Percentiles rank a stretch among this genome's conserved stretches.
Conservation (phyloP, 768 basidiomycete species). For the Artomyces pyxidatus region DNA sequence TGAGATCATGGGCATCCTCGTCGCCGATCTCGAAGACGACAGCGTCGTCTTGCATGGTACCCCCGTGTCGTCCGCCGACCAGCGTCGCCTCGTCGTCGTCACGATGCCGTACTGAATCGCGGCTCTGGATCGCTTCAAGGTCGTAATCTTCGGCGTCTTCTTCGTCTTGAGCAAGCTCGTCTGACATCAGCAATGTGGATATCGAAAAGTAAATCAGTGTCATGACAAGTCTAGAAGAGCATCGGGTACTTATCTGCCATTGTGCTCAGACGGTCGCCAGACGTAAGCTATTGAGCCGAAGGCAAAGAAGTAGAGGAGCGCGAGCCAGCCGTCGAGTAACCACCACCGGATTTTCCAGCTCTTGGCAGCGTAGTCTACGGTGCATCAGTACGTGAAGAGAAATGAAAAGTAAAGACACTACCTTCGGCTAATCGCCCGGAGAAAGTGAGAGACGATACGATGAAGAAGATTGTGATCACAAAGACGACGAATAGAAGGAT, state of each 20-base stretch:
- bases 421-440: slow-evolving; percentile 89
- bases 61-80: slow-evolving; percentile 50
- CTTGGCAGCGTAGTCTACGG: slow-evolving; percentile 79
- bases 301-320: slow-evolving; percentile 75
- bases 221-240: not conserved
- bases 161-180: slow-evolving; percentile 92
- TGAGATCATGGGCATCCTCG: slow-evolving; percentile 52
- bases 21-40: slow-evolving; percentile 92
- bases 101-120: slow-evolving; percentile 34
- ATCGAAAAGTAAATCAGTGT: slow-evolving; percentile 23
- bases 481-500: slow-evolving; percentile 78
- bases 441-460: slow-evolving; percentile 86
- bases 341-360: slow-evolving; percentile 93
- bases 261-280: slow-evolving; percentile 89
- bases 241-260: slow-evolving; percentile 64
- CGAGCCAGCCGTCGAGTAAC: slow-evolving; percentile 92
- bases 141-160: slow-evolving; percentile 92
- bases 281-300: slow-evolving; percentile 80
- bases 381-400: not conserved
- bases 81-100: slow-evolving; percentile 67
- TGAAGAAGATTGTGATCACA: slow-evolving; percentile 83
- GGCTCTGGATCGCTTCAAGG: slow-evolving; percentile 62
- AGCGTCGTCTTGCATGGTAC: slow-evolving; percentile 48
- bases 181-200: slow-evolving; percentile 85
- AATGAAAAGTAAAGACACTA: slow-evolving; percentile 20